Base-by-base conservation (phyloP, 2,329 filamentous ascomycete genomes). In the Stachybotrys echinatus region DNA sequence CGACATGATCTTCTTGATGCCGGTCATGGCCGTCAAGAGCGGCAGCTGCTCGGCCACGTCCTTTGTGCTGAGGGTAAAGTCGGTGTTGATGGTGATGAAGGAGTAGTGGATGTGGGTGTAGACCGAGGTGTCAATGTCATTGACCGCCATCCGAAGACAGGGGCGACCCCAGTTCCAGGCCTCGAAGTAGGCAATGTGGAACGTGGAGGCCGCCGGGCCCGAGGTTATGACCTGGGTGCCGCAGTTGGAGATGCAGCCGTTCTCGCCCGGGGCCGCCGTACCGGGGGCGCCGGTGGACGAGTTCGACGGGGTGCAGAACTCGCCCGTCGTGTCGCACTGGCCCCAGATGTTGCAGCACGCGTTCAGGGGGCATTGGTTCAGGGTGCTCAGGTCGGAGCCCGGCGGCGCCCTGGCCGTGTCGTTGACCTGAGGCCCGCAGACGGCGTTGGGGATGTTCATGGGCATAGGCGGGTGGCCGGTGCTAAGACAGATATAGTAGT, bases 341-440 rank as follows among this genome's bases (percentile, higher is more conserved):
- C 72, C 73, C 65, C 67, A 73, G 47, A 65, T 58, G 50, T 71
- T 57, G 53, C 64, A 64, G 50, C 61, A 66, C 7, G 57, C 61
- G 7, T 63, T 62, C 5, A 66, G 54, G 0, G 61, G 61, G 21
- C 64, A 68, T 1, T 61, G 61, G 34, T 64, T 66, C 0, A 68
- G 50, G 3, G 2, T 53, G 48, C 1, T 64, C 52, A 8, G 51
- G 38, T 6, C 52, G 46, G 19, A 55, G 51, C 5, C 50, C 31
- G 10, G 27, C 44, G 2, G 56, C 55, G 10, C 18, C 48, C 34
- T 51, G 48, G 0, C 27, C 12, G 62, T 63, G 1, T 55, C 58
- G 1, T 53, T 52, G 10, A 57, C 54, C 50, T 59, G 54, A 1
- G 65, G 66, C 0, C 66, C 63, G n/a, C 66, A 69, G 2, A 57